Percentiles rank a stretch among this genome's conserved stretches.
Conservation (phyloP, 2,329 filamentous ascomycete species). For the Sporothrix phasma region DNA sequence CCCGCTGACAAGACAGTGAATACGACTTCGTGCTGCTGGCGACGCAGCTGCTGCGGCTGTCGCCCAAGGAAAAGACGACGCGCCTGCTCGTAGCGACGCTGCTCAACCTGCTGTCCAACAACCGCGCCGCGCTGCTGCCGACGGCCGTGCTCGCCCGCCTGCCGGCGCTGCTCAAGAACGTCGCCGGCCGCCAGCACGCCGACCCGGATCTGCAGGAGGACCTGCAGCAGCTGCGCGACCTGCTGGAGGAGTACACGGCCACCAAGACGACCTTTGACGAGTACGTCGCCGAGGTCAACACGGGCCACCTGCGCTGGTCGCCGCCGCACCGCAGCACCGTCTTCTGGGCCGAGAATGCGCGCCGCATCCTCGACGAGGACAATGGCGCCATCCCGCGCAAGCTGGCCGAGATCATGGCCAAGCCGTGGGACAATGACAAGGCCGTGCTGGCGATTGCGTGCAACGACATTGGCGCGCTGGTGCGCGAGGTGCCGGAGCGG, state of each 20-base stretch:
- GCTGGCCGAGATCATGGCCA: slow-evolving; percentile 71
- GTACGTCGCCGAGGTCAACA: slow-evolving; percentile 76
- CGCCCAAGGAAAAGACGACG: slow-evolving; percentile 96
- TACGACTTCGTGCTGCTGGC: slow-evolving; percentile 88
- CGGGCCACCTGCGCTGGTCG: slow-evolving; percentile 84
- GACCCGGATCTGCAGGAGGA: slow-evolving; percentile 57
- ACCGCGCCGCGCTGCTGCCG: slow-evolving; percentile 66
- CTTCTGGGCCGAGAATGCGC: slow-evolving; percentile 89
- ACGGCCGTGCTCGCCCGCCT: slow-evolving; percentile 79
- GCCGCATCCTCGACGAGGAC: slow-evolving; percentile 74
- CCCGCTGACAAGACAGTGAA: slow-evolving; percentile 51
- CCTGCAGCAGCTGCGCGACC: slow-evolving; percentile 48
- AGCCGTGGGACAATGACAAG: slow-evolving; percentile 68
- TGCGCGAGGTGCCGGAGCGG: slow-evolving; percentile 85
- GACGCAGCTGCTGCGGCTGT: slow-evolving; percentile 81
- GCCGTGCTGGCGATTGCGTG: slow-evolving; percentile 87
- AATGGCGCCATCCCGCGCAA: slow-evolving; percentile 69
- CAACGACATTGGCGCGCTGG: slow-evolving; percentile 81
- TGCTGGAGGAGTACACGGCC: slow-evolving; percentile 57
- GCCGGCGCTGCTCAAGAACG: slow-evolving; percentile 54
- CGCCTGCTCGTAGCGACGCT: slow-evolving; percentile 82
- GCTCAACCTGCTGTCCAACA: slow-evolving; percentile 66
- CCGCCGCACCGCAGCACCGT: slow-evolving; percentile 77
- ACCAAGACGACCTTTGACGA: slow-evolving; percentile 75
- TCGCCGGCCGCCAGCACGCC: slow-evolving; percentile 50